Evolutionary conservation across 208 protist genomes (phyloP).

Genomic region (Naegleria fowleri): DNA sequence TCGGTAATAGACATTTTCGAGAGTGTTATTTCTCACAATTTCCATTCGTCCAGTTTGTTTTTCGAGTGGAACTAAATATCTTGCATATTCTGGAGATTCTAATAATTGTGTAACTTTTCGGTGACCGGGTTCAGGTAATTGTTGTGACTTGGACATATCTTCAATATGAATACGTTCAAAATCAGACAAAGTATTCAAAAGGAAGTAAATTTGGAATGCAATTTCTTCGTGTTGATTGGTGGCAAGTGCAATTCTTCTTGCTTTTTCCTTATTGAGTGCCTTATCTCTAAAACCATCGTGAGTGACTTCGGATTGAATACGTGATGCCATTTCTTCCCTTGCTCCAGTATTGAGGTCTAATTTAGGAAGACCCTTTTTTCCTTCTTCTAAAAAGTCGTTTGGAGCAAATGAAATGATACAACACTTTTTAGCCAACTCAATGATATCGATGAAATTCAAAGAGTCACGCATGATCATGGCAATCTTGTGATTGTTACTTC

Average conservation of each 20-base stretch:
- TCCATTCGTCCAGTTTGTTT: slow-evolving; percentile 47
- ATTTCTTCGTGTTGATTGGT: background rate
- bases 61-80: background rate
- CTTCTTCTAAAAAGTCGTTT: background rate
- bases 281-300: background rate
- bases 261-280: background rate
- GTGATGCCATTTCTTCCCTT: background rate
- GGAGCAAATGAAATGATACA: background rate
- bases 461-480: background rate
- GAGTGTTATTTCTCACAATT: slow-evolving; percentile 54
- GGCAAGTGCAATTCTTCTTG: background rate
- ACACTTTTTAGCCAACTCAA: background rate
- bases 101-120: background rate
- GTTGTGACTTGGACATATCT: background rate
- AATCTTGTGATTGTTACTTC: background rate
- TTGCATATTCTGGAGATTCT: background rate
- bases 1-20: slow-evolving; percentile 71
- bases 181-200: background rate
- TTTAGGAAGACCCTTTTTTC: background rate
- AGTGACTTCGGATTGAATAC: background rate
- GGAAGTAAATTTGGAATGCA: background rate
- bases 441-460: background rate
- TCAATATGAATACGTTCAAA: background rate
- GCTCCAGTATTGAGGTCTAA: background rate
- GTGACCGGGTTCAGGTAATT: background rate